Evolutionary conservation across 2,329 filamentous ascomycete genomes (phyloP).

Genomic region (Trichoderma citrinoviride): DNA sequence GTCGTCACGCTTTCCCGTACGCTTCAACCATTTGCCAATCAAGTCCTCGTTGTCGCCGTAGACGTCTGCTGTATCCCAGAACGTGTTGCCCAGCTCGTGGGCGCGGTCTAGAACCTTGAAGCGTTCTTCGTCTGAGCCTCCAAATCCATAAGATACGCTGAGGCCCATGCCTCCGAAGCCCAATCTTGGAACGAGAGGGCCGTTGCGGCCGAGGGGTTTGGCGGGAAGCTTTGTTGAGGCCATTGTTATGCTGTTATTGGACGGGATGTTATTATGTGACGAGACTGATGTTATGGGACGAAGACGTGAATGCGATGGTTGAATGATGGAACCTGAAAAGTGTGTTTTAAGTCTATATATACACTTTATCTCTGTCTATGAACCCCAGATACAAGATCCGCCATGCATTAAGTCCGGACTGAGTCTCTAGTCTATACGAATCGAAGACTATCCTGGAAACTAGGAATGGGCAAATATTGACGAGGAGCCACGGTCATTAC

Average conservation of each 20-base stretch:
- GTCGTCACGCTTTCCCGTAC: conserved; percentile 46
- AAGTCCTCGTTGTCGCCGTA: conserved; percentile 50
- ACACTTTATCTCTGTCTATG: neutral
- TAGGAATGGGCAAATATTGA: neutral
- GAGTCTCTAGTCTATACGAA: neutral
- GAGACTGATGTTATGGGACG: too few relatives aligned
- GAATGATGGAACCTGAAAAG: too few relatives aligned
- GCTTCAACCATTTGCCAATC: conserved; percentile 50
- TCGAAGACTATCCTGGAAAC: neutral
- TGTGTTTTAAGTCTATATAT: neutral
- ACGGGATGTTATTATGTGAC: too few relatives aligned
- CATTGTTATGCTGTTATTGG: neutral
- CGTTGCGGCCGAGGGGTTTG: conserved; percentile 47
- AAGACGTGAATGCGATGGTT: too few relatives aligned
- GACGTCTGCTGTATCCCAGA: conserved; percentile 50
- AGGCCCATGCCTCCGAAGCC: conserved; percentile 56
- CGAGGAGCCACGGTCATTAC: neutral
- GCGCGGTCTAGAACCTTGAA: conserved; percentile 51
- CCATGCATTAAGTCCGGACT: neutral
- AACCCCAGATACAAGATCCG: too few relatives aligned
- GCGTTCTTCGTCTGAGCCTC: conserved; percentile 46
- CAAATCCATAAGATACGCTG: conserved; percentile 40
- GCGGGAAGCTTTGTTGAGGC: conserved; percentile 7
- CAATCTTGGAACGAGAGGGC: conserved; percentile 48
- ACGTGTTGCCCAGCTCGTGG: conserved; percentile 48